A percentile compares a stretch with the other conserved stretches of the same genome.
These are phyloP conservation scores for Gossypium sturtianum DNA, from an alignment of 345 rosid species.

Conservation along the genomic window DNA sequence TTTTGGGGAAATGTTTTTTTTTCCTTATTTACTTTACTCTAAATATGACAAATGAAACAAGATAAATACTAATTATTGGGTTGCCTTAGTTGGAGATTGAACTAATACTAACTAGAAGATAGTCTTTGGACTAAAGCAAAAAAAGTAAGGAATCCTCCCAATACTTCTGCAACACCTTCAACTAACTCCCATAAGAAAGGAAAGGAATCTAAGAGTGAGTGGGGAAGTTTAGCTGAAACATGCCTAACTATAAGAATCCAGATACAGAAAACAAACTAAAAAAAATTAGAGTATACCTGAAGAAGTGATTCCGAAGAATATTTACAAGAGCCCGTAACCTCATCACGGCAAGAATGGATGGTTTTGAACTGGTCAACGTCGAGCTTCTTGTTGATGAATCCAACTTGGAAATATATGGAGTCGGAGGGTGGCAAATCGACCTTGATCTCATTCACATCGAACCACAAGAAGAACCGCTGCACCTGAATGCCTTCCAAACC, in stretches of 20 bases:
- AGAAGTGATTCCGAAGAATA: constrained; percentile 28
- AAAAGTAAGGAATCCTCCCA: neutral
- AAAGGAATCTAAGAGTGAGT: neutral
- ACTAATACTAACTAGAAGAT: neutral
- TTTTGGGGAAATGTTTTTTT: neutral
- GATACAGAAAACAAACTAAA: neutral
- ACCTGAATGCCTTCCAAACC: constrained; percentile 81
- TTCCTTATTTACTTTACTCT: neutral
- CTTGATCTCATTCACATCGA: constrained; percentile 74
- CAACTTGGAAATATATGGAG: constrained; percentile 83
- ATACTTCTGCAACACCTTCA: neutral
- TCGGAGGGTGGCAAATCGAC: constrained; percentile 87
- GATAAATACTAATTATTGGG: neutral
- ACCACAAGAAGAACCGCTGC: constrained; percentile 66
- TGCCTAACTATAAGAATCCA: neutral
- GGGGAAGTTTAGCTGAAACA: neutral
- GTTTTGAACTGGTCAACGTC: constrained; percentile 73
- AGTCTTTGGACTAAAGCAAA: too few species aligned
- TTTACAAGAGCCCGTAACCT: constrained; percentile 27
- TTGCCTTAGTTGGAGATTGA: neutral
- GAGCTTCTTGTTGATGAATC: constrained; percentile 85
- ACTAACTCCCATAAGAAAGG: neutral
- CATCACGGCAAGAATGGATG: constrained; percentile 62
- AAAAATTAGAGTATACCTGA: constrained; percentile 26
- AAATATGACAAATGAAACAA: neutral